Conservation (phyloP, 345 rosid genomes). For the Eucalyptus viminalis region DNA sequence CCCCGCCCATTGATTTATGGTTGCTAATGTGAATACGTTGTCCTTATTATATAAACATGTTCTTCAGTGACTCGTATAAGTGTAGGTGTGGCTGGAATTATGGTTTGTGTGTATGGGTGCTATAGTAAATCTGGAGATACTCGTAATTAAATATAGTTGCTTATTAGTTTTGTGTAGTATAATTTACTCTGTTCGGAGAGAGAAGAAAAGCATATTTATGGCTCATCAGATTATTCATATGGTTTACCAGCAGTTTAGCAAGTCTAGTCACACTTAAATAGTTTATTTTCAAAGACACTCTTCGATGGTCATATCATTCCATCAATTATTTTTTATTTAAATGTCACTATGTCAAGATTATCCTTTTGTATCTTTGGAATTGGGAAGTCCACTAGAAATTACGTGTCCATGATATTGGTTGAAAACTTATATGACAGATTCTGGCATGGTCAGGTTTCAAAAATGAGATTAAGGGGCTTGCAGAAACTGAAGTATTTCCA, state of each 20-base stretch:
- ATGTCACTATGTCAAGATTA: neutral
- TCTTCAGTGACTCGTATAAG: neutral
- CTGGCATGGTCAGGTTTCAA: conserved; percentile 46
- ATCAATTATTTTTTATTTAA: neutral
- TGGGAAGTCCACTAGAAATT: neutral
- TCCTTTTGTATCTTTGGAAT: neutral
- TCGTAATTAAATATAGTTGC: neutral
- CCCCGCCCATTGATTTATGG: neutral
- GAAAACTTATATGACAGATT: neutral
- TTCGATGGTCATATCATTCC: neutral
- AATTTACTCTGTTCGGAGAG: no score
- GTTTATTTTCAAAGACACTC: neutral
- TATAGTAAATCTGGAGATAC: no score
- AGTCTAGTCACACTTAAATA: neutral
- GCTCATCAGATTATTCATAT: neutral
- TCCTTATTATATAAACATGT: neutral
- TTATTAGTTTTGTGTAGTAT: no score
- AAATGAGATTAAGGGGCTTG: conserved; percentile 45
- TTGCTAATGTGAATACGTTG: neutral
- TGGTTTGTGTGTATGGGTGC: neutral
- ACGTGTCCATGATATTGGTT: neutral
- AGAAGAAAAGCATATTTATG: neutral
- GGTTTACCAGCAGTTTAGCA: neutral
- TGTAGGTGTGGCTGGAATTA: neutral
- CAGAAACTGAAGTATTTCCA: conserved; percentile 21